A percentile compares a stretch with the other conserved stretches of the same genome.
These are phyloP conservation scores for Heliocybe sulcata DNA, from an alignment of 1,284 basidiomycete species.

Conservation along the genomic window DNA sequence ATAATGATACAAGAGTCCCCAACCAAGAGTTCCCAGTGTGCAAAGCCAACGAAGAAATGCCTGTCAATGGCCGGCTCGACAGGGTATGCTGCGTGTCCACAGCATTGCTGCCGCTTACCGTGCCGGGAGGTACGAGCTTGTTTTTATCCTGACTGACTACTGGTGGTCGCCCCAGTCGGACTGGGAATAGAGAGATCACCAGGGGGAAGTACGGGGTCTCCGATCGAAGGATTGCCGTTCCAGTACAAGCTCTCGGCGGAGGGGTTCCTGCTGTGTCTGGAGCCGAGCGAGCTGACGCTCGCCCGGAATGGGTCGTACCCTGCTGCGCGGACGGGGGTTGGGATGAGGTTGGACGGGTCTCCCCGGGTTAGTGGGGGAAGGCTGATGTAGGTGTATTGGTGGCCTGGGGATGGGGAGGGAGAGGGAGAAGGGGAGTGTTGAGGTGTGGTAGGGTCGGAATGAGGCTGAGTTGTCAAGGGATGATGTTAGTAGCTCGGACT, in stretches of 20 bases:
- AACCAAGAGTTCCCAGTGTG: not conserved
- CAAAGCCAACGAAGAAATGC: too few relatives aligned
- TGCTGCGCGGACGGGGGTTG: not conserved
- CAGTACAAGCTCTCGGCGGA: not conserved
- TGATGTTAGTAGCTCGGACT: too few relatives aligned
- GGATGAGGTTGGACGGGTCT: conserved; percentile 1
- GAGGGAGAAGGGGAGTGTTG: not conserved
- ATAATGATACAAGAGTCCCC: not conserved
- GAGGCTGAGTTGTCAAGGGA: not conserved
- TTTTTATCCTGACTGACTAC: too few relatives aligned
- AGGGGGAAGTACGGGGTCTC: not conserved
- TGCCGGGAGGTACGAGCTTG: too few relatives aligned
- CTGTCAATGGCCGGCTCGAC: too few relatives aligned
- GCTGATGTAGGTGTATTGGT: not conserved
- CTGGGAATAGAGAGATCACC: not conserved
- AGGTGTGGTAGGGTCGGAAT: not conserved
- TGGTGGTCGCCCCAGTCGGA: not conserved
- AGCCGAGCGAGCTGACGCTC: not conserved
- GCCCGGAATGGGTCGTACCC: conserved; percentile 1
- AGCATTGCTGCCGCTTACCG: too few relatives aligned
- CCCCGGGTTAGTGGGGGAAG: not conserved
- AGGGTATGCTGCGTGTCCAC: too few relatives aligned
- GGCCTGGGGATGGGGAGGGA: not conserved
- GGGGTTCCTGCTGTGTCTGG: not conserved
- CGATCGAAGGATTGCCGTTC: not conserved